Evolutionary conservation across 768 basidiomycete genomes (phyloP), one percentile per base, ranked within the genome.

Genomic region (Infundibulicybe gibba): DNA sequence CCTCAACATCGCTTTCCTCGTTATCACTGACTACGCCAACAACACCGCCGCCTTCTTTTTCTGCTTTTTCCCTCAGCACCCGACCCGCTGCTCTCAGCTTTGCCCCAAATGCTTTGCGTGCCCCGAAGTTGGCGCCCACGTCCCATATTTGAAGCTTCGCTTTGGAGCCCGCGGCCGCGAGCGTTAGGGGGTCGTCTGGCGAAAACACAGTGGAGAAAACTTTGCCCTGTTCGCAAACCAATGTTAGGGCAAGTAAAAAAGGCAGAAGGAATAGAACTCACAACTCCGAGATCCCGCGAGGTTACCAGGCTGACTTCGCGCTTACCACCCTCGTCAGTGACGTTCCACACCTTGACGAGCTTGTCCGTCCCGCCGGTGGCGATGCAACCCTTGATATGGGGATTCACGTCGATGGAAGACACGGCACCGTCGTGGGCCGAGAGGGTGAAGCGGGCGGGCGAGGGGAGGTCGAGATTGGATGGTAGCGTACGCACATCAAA

Each of bases 141-240:
- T 99, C 95, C 95, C 95, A 99, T 13, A 99, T 74, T 63, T 98
- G 95, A 5, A 99, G 65, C 61, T 87, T 93, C 1, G 91, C 95
- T 59, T 92, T 89, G 2, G 92, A 94, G 11, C 97, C 97, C 25
- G 89, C 95, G 3, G 93, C 94, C 2, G 94, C 95, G 40, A 99
- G 65, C 6, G 90, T 97, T 43, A 97, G 80, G 1, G 94, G 88
- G 58, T 94, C 90, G 61, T 98, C 95, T 0, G 97, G 95, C 5
- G 94, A 97, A 73, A 87, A 98, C 0, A 79, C 74, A 0, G 86
- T 75, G 5, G 94, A 89, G 69, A 99, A 99, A 6, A 98, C 91
- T 74, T 95, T 95, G 67, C 97, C 97, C 94, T 97, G 52, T 38
- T 38, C 14, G 14, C 35, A 38, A 14, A 38, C 10, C 35, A 38